A percentile compares a stretch with the other conserved stretches of the same genome.
These are phyloP conservation scores for Nakaseomyces sp. DNA, from an alignment of 1,139 yeast species.

Conservation along the genomic window DNA sequence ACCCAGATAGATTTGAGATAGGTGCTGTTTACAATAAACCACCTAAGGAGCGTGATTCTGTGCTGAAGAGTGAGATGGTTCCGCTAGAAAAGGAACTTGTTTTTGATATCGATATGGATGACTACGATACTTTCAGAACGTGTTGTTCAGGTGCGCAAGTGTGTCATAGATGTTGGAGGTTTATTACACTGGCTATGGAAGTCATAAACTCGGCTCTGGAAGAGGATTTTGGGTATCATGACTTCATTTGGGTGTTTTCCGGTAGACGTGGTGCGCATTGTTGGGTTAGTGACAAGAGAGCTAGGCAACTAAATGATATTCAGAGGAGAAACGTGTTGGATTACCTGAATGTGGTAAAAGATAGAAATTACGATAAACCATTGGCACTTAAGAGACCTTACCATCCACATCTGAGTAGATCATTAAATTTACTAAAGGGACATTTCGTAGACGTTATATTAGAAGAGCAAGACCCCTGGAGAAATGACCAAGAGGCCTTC, in stretches of 20 bases:
- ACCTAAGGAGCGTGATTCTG: slow-evolving; percentile 72
- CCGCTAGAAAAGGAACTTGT: slow-evolving; percentile 83
- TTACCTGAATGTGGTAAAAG: slow-evolving; percentile 68
- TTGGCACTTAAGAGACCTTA: slow-evolving; percentile 64
- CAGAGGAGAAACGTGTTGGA: slow-evolving; percentile 73
- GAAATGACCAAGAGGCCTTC: slow-evolving; percentile 36
- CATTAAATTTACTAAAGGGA: slow-evolving; percentile 56
- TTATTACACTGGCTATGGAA: slow-evolving; percentile 77
- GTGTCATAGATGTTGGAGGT: slow-evolving; percentile 89
- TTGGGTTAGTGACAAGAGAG: slow-evolving; percentile 87
- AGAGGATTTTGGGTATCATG: slow-evolving; percentile 84
- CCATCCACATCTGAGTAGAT: slow-evolving; percentile 80
- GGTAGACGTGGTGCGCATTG: slow-evolving; percentile 99
- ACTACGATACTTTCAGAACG: slow-evolving; percentile 87
- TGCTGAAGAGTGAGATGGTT: slow-evolving; percentile 72
- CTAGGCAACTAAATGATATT: slow-evolving; percentile 62
- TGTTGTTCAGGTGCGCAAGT: slow-evolving; percentile 84
- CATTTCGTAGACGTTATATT: slow-evolving; percentile 60
- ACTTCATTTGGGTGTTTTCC: slow-evolving; percentile 89
- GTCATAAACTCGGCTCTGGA: slow-evolving; percentile 62
- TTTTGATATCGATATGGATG: slow-evolving; percentile 95
- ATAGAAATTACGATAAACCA: slow-evolving; percentile 37
- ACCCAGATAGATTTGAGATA: slow-evolving; percentile 88
- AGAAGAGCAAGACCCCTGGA: slow-evolving; percentile 84
- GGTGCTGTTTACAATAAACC: slow-evolving; percentile 88